Evolutionary conservation across 176 grass and related monocot genomes (phyloP), one percentile per base, ranked within the genome.

Genomic region (Thalia dealbata): DNA sequence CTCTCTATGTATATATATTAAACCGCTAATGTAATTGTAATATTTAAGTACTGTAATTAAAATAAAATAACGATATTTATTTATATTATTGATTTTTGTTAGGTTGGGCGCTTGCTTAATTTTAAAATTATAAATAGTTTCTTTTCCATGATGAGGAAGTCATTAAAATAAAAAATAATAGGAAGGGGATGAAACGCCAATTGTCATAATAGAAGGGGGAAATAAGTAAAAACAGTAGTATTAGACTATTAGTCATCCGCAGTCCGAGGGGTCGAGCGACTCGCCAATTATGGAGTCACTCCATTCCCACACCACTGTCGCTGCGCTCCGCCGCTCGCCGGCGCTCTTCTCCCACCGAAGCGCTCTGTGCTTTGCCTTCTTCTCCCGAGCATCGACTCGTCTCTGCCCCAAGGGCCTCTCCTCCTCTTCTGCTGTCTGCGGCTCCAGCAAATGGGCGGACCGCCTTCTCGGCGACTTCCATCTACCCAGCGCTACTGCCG

Each of bases 401-500:
- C 77, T 42, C 74, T 25, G n/a, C 15, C 38, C 66, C 70, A 75
- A 83, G 64, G 32, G 29, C 52, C 61, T 41, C 59, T 76, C 64
- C 35, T 27, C 72, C 0, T 22, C 76, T 18, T 22, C 76, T n/a
- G 10, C 64, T 78, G 61, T 78, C 79, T 92, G 89, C 84, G 81
- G 85, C 65, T 86, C 89, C n/a, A 84, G 86, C 78, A 81, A 81
- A 78, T 97, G 93, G 89, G 93, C 95, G 18, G 87, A 96, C 79
- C 89, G 92, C 81, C 90, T 96, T 65, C 82, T 92, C 81, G 81
- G 85, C 15, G 90, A 97, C 78, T 93, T 97, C 83, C 81, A 97
- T 79, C 80, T 87, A 29, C 80, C 89, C 51, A 0, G 77, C 64
- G 35, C 91, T 43, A 43, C 81, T 22, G 41, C 80, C 14, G 13